Conservation (phyloP, 352 stramenopile species). For the Phytopythium helicoides region DNA sequence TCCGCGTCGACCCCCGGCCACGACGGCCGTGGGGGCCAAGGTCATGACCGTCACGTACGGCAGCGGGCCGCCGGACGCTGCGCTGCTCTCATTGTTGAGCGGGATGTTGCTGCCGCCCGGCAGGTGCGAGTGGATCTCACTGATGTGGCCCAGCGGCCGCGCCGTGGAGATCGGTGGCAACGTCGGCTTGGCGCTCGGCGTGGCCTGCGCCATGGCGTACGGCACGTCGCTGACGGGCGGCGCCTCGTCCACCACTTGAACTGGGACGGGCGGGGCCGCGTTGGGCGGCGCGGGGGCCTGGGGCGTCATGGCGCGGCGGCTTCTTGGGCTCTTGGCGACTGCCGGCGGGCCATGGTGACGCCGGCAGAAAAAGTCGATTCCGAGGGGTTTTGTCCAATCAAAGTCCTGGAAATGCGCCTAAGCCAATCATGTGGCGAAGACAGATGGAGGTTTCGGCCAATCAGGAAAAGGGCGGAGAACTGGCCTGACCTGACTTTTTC, state of each 20-base stretch:
- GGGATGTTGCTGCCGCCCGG: conserved; percentile 38
- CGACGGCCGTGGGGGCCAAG: conserved; percentile 20
- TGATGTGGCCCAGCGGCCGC: conserved; percentile 32
- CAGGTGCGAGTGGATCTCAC: conserved; percentile 32
- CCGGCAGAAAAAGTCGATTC: no score
- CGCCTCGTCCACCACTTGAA: conserved; percentile 9
- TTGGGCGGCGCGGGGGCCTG: no score
- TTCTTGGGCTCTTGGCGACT: no score
- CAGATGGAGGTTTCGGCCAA: no score
- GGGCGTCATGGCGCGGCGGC: no score
- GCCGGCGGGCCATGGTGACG: no score
- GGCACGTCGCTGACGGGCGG: conserved; percentile 19
- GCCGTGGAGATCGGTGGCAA: conserved; percentile 45
- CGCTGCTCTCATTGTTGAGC: conserved; percentile 21
- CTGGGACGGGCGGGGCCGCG: background rate
- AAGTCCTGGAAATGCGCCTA: no score
- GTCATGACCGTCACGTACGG: conserved; percentile 34
- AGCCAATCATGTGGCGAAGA: no score
- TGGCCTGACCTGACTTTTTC: no score
- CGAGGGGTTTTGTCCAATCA: no score
- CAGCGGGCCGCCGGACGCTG: conserved; percentile 10
- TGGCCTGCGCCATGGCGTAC: conserved; percentile 34
- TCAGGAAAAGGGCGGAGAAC: no score
- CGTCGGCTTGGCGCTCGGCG: conserved; percentile 27
- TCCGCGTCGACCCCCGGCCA: conserved; percentile 14